Conservation (phyloP, 2,329 filamentous ascomycete species). For the Elsinoe perseae region DNA sequence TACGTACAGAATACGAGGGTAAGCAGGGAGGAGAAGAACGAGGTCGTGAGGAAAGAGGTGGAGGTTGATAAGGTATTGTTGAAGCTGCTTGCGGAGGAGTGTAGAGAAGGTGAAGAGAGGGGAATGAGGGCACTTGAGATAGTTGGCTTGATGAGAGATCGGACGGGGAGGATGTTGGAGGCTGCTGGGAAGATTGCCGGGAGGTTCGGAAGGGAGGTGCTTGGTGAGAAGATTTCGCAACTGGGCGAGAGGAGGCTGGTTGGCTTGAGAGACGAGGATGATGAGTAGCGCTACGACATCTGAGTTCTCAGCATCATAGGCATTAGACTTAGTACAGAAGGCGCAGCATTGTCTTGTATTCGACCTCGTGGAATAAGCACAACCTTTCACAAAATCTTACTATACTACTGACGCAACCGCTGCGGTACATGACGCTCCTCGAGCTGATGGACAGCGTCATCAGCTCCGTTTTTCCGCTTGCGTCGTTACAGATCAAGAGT, state of each 20-base stretch:
- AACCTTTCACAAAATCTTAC: too few relatives aligned
- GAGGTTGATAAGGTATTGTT: conserved; percentile 85
- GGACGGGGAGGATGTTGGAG: conserved; percentile 81
- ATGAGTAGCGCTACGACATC: conserved; percentile 15
- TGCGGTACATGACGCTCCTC: too few relatives aligned
- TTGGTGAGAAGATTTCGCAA: conserved; percentile 87
- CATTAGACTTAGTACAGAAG: neutral
- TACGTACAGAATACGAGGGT: conserved; percentile 60
- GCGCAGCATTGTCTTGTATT: neutral
- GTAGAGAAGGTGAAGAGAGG: conserved; percentile 81
- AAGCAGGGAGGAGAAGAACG: conserved; percentile 55
- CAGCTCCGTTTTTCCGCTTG: too few relatives aligned
- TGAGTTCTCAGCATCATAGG: neutral
- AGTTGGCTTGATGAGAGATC: conserved; percentile 75
- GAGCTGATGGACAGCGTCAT: too few relatives aligned
- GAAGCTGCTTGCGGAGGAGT: conserved; percentile 82
- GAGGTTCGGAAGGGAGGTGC: conserved; percentile 68
- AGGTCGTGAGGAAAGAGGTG: conserved; percentile 64
- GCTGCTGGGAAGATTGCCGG: conserved; percentile 83
- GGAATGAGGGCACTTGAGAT: conserved; percentile 94
- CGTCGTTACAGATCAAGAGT: too few relatives aligned
- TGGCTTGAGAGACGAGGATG: conserved; percentile 53
- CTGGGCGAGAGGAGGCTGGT: conserved; percentile 63
- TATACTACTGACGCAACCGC: too few relatives aligned
- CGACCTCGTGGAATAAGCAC: too few relatives aligned